A percentile compares a stretch with the other conserved stretches of the same genome.
phyloP scores from a whole-genome alignment of 2,329 filamentous ascomycete genomes.

The Cercospora sojina region DNA sequence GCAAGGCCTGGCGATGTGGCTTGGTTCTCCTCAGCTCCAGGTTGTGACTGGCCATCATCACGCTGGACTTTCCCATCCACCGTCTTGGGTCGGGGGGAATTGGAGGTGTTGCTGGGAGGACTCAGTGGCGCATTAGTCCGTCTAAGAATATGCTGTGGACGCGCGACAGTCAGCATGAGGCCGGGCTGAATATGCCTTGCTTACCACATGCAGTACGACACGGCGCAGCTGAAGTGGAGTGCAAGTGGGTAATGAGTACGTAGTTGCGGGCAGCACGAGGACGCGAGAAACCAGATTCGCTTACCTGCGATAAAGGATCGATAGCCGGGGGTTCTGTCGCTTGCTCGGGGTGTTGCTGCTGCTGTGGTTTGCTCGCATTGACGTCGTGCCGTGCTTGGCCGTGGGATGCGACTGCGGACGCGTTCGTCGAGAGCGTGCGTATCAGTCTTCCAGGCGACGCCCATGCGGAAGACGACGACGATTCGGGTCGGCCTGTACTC shows the following conservation, averaged over 20 bases:
- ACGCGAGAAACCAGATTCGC: conserved; percentile 30
- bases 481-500: conserved; percentile 23
- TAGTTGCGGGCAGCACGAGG: conserved; percentile 3
- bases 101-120: conserved; percentile 38
- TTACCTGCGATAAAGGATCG: conserved; percentile 67
- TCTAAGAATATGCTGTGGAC: conserved; percentile 56
- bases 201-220: conserved; percentile 5
- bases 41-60: conserved; percentile 22
- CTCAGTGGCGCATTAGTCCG: conserved; percentile 61
- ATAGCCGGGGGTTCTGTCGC: conserved; percentile 50
- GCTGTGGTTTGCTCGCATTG: conserved; percentile 18
- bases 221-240: conserved; percentile 10
- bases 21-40: conserved; percentile 17
- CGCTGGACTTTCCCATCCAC: conserved; percentile 27
- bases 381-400: conserved; percentile 22
- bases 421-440: conserved; percentile 28
- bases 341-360: conserved; percentile 19
- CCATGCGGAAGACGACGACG: conserved; percentile 21
- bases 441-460: conserved; percentile 30
- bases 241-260: conserved; percentile 9
- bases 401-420: conserved; percentile 17
- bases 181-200: background rate
- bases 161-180: conserved; percentile 25
- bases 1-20: conserved; percentile 18
- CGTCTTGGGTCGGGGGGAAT: conserved; percentile 41